These are phyloP conservation scores for Skeletonema marinoi DNA, from an alignment of 108 stramenopile genomes.

Conservation along the genomic window DNA sequence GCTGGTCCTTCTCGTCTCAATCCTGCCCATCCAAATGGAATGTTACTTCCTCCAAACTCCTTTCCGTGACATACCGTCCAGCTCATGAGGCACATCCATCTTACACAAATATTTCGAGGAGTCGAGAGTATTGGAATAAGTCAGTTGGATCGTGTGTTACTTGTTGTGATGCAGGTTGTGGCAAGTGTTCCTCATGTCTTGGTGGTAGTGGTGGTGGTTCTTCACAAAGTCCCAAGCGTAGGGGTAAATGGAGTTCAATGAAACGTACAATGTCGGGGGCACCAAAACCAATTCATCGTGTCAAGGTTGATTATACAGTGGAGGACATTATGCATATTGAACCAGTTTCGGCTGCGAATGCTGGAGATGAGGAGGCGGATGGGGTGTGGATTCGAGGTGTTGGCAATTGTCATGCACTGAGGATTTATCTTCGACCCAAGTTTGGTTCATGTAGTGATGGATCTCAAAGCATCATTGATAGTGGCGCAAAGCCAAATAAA, in stretches of 20 bases:
- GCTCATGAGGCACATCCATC: conserved; percentile 74
- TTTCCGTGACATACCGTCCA: conserved; percentile 75
- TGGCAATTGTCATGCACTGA: conserved; percentile 73
- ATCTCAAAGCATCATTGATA: neutral
- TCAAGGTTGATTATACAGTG: conserved; percentile 42
- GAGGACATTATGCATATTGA: conserved; percentile 44
- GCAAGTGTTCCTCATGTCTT: conserved; percentile 12
- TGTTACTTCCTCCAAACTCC: conserved; percentile 48
- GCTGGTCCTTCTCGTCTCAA: conserved; percentile 47
- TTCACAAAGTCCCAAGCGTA: conserved; percentile 1
- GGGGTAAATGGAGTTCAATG: conserved; percentile 15
- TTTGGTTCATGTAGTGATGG: conserved; percentile 22
- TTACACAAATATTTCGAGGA: conserved; percentile 55
- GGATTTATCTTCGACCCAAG: conserved; percentile 62
- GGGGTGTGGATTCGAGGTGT: conserved; percentile 66
- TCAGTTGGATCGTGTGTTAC: conserved; percentile 29
- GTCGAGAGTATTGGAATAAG: conserved; percentile 32
- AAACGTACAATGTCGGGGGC: conserved; percentile 15
- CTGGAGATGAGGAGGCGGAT: conserved; percentile 5
- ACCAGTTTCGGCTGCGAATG: conserved; percentile 12
- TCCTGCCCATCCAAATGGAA: conserved; percentile 45
- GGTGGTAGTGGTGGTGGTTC: neutral
- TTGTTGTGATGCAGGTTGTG: conserved; percentile 5
- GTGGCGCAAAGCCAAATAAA: neutral
- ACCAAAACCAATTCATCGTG: conserved; percentile 47